Conservation (phyloP, 2,329 filamentous ascomycete species). For the Shiraia sp. region DNA sequence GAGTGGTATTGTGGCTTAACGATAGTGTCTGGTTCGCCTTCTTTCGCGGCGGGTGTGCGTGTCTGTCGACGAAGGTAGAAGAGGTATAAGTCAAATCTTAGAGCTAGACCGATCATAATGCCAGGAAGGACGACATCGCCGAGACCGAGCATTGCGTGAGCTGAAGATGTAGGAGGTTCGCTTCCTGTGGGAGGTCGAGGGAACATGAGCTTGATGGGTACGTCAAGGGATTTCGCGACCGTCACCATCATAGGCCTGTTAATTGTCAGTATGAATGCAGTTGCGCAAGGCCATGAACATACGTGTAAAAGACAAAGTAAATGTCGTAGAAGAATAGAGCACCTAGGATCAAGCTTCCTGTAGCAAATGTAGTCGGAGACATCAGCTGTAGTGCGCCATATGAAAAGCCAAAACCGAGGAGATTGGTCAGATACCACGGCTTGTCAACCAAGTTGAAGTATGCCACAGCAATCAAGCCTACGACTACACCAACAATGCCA, state of each 20-base stretch:
- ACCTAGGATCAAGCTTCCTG: slow-evolving; percentile 74
- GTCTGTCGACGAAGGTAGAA: slow-evolving; percentile 73
- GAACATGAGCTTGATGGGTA: slow-evolving; percentile 90
- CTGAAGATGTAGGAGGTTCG: slow-evolving; percentile 46
- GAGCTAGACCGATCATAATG: slow-evolving; percentile 82
- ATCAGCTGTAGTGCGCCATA: slow-evolving; percentile 81
- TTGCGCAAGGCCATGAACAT: slow-evolving; percentile 37
- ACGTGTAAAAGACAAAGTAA: slow-evolving; percentile 86
- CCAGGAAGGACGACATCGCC: slow-evolving; percentile 95
- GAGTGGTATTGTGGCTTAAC: slow-evolving; percentile 49
- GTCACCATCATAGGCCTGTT: slow-evolving; percentile 77
- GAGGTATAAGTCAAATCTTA: slow-evolving; percentile 89
- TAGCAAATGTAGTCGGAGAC: slow-evolving; percentile 85
- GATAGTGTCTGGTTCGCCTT: slow-evolving; percentile 15
- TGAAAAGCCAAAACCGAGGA: slow-evolving; percentile 84
- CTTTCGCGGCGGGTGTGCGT: slow-evolving; percentile 13
- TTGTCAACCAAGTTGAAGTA: slow-evolving; percentile 68
- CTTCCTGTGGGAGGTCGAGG: slow-evolving; percentile 62
- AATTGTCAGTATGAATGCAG: slow-evolving; percentile 7
- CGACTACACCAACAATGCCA: slow-evolving; percentile 59
- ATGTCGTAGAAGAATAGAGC: slow-evolving; percentile 95
- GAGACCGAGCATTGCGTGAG: slow-evolving; percentile 78
- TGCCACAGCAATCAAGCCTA: slow-evolving; percentile 59
- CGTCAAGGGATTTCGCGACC: slow-evolving; percentile 85
- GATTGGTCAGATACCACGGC: slow-evolving; percentile 77